A percentile compares a stretch with the other conserved stretches of the same genome.
phyloP scores from a whole-genome alignment of 768 basidiomycete species.

The Harrya chromipes region DNA sequence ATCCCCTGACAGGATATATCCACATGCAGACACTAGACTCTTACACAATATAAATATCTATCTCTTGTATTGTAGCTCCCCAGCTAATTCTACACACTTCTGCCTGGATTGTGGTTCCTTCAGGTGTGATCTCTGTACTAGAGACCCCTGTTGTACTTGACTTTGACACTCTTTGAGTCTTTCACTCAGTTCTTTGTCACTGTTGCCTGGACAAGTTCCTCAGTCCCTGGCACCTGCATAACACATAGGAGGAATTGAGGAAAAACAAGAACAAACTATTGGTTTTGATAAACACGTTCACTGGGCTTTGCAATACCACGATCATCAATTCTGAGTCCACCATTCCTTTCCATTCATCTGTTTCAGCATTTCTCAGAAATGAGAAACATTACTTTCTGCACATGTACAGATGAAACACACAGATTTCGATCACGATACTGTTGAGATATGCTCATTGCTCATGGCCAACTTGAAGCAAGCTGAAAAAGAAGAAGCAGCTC shows the following conservation, averaged over 20 bases:
- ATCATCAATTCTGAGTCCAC: slow-evolving; percentile 30
- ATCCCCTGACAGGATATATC: too few relatives aligned
- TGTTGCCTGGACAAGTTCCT: too few relatives aligned
- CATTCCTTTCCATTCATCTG: slow-evolving; percentile 30
- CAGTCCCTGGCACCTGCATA: too few relatives aligned
- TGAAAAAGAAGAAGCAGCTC: slow-evolving; percentile 31
- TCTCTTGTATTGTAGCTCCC: too few relatives aligned
- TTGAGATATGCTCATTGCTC: slow-evolving; percentile 23
- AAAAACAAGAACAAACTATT: slow-evolving; percentile 9
- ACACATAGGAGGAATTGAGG: slow-evolving; percentile 35
- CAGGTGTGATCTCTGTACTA: too few relatives aligned
- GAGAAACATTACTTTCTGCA: slow-evolving; percentile 28
- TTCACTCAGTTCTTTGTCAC: too few relatives aligned
- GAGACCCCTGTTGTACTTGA: too few relatives aligned
- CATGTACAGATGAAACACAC: slow-evolving; percentile 31
- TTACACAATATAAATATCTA: too few relatives aligned
- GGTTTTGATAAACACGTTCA: slow-evolving; percentile 28
- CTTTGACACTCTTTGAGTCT: too few relatives aligned
- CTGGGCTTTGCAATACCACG: slow-evolving; percentile 31
- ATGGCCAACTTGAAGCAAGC: slow-evolving; percentile 31
- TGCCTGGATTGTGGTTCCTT: too few relatives aligned
- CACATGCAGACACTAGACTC: too few relatives aligned
- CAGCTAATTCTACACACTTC: too few relatives aligned
- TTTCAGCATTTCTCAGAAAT: slow-evolving; percentile 31
- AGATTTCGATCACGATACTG: slow-evolving; percentile 22